Base-by-base conservation (phyloP, 192 early-diverging fungal genomes). In the Umbelopsis ramanniana region DNA sequence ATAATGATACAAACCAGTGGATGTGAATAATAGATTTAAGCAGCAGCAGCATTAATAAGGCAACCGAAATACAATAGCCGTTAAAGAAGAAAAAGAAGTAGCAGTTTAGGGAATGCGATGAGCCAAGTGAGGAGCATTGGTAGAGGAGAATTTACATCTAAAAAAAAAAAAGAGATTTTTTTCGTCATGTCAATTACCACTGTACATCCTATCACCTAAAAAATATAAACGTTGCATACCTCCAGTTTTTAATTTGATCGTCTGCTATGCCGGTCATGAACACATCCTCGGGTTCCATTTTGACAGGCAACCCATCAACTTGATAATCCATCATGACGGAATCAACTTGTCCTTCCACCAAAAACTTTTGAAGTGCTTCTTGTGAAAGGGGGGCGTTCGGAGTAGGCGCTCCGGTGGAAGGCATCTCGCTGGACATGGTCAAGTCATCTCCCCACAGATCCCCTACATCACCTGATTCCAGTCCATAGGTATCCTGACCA, bases 131-230 rank as follows among this genome's bases (percentile, higher is more conserved):
- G 74, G 35, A 35, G 67, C 45, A 55, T 74, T 74, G 52, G 73
- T 69, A 14, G 74, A 75, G 33, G 74, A 75, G 38, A 75, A 75
- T 43, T 52, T 69, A 21, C 33, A 66, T 70, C 74, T 75, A 66
- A 3, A 29, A 23, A 38, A 45, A 9, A 35, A 71, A 40, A 21
- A 70, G 17, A 6, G n/a, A n/a, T n/a, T n/a, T n/a, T n/a, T n/a
- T n/a, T 14, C 26, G 40, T 8, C 17, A 21, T 35, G 24, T 70
- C n/a, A 35, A 23, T n/a, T n/a, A n/a, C n/a, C n/a, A n/a, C n/a
- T n/a, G n/a, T n/a, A n/a, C n/a, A n/a, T n/a, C n/a, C n/a, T n/a
- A n/a, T n/a, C n/a, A n/a, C n/a, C n/a, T n/a, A n/a, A n/a, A n/a
- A n/a, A n/a, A n/a, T n/a, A n/a, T n/a, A n/a, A n/a, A n/a, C n/a